These are phyloP conservation scores for Fraxinus dipetala DNA, from an alignment of 305 asterid genomes.

Conservation along the genomic window DNA sequence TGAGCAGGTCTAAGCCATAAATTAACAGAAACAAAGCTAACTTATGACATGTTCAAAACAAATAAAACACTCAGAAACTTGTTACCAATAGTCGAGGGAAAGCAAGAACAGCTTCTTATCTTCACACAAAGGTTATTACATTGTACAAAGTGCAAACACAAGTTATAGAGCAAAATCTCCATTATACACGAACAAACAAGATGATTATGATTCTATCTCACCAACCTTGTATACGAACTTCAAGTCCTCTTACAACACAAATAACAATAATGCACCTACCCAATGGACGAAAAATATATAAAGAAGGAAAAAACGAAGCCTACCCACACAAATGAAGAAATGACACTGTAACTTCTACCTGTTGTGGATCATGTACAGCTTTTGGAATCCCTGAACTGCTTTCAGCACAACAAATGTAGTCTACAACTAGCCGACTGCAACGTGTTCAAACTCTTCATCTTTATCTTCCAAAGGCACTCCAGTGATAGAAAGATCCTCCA, in stretches of 20 bases:
- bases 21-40: background rate
- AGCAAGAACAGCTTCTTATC: slow-evolving; percentile 13
- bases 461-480: slow-evolving; percentile 23
- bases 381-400: slow-evolving; percentile 20
- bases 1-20: background rate
- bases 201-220: slow-evolving; percentile 22
- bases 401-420: slow-evolving; percentile 3
- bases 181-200: slow-evolving; percentile 38
- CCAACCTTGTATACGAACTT: slow-evolving; percentile 30
- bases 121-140: slow-evolving; percentile 30
- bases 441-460: slow-evolving; percentile 16
- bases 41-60: background rate
- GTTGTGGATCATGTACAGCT: slow-evolving; percentile 19
- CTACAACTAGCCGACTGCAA: background rate
- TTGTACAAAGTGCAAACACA: slow-evolving; percentile 23
- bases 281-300: slow-evolving; percentile 23
- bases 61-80: background rate
- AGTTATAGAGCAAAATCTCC: slow-evolving; percentile 35
- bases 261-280: slow-evolving; percentile 26
- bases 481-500: slow-evolving; percentile 27
- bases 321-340: slow-evolving; percentile 18
- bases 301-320: slow-evolving; percentile 21
- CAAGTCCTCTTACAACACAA: slow-evolving; percentile 23
- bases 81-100: background rate
- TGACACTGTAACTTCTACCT: slow-evolving; percentile 26